Evolutionary conservation across 495 filamentous ascomycete species (phyloP).

Genomic region (Physcia stellaris): DNA sequence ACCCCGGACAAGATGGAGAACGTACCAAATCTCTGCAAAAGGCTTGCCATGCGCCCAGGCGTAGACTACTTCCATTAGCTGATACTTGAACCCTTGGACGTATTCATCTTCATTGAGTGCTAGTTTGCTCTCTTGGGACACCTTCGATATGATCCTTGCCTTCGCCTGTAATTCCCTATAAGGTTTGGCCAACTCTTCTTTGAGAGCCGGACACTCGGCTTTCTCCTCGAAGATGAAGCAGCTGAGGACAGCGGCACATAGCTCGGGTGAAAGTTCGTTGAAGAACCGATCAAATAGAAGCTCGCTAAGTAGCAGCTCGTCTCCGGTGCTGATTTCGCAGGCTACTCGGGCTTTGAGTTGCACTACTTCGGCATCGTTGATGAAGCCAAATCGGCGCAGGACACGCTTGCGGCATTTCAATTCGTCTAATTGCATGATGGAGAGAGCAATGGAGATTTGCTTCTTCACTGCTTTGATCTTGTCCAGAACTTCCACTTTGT

Average conservation of each 20-base stretch:
- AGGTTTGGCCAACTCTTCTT: conserved; percentile 73
- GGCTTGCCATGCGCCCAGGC: conserved; percentile 86
- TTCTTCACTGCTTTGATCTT: conserved; percentile 82
- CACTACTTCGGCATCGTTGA: conserved; percentile 87
- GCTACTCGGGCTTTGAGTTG: conserved; percentile 91
- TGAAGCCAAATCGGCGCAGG: conserved; percentile 88
- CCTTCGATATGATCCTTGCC: conserved; percentile 76
- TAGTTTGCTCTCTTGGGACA: conserved; percentile 85
- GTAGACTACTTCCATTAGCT: conserved; percentile 92
- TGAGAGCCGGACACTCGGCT: conserved; percentile 49
- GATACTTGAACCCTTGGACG: conserved; percentile 68
- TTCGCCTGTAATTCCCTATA: conserved; percentile 73
- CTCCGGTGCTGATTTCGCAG: conserved; percentile 89
- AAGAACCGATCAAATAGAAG: conserved; percentile 95
- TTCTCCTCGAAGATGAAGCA: conserved; percentile 98
- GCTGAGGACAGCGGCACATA: conserved; percentile 70
- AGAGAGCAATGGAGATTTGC: conserved; percentile 66
- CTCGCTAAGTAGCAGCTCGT: conserved; percentile 84
- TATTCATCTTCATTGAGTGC: conserved; percentile 88
- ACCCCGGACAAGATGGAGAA: conserved; percentile 8
- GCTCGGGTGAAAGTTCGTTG: conserved; percentile 81
- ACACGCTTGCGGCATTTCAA: conserved; percentile 92
- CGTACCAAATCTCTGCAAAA: conserved; percentile 93
- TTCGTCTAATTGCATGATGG: conserved; percentile 85
- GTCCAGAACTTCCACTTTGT: conserved; percentile 58